A percentile compares a stretch with the other conserved stretches of the same genome.
Conservation (phyloP, 805 yeast genomes). For the Candida peoriensis region DNA sequence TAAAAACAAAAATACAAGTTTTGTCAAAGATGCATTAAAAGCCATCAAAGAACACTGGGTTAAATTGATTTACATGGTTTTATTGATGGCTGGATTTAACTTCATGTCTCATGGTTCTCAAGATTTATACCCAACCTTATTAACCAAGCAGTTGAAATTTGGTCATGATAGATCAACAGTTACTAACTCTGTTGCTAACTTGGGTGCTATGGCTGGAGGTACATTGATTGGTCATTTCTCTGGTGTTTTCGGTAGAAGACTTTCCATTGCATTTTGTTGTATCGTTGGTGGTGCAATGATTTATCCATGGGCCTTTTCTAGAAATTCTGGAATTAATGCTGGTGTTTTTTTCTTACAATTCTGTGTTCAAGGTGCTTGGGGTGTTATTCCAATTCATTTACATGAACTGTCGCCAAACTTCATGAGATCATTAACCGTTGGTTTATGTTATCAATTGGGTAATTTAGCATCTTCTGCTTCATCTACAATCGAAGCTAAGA, state of each 20-base stretch:
- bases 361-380: constrained; percentile 69
- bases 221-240: constrained; percentile 49
- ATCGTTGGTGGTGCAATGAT: constrained; percentile 54
- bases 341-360: constrained; percentile 59
- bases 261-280: constrained; percentile 47
- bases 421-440: constrained; percentile 57
- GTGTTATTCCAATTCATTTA: constrained; percentile 58
- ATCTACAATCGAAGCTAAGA: constrained; percentile 61
- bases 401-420: constrained; percentile 59
- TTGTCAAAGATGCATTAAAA: constrained; percentile 27
- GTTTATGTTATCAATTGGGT: constrained; percentile 64
- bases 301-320: constrained; percentile 57
- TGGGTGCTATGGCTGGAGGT: constrained; percentile 58
- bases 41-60: constrained; percentile 52
- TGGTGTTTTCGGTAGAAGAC: constrained; percentile 51
- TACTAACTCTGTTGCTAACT: constrained; percentile 50
- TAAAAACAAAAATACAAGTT: constrained; percentile 26
- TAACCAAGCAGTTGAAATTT: constrained; percentile 40
- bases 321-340: constrained; percentile 45
- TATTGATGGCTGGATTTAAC: constrained; percentile 60
- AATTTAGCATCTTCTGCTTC: constrained; percentile 63
- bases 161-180: constrained; percentile 43
- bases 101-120: constrained; percentile 61
- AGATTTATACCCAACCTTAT: constrained; percentile 55
- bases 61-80: constrained; percentile 47